A percentile compares a stretch with the other conserved stretches of the same genome.
Conservation (phyloP, 202 grass and related monocot species). For the Panicum hallii region DNA sequence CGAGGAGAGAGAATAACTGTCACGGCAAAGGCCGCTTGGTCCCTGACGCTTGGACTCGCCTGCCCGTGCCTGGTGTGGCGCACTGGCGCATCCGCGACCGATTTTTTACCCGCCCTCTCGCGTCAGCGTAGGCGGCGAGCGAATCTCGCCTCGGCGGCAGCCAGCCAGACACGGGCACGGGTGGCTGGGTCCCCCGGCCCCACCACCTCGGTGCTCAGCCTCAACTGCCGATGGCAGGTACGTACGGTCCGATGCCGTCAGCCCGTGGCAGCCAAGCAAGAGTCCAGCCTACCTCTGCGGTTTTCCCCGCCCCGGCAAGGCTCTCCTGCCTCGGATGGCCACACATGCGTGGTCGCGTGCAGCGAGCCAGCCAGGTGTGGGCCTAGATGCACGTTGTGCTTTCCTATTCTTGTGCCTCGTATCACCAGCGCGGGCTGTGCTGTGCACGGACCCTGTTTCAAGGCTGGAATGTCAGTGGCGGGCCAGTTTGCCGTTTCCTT, state of each 20-base stretch:
- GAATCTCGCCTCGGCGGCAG: not conserved
- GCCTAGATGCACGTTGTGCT: not conserved
- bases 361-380: not conserved
- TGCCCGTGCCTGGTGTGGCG: not conserved
- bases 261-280: too few relatives aligned
- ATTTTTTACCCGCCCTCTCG: not conserved
- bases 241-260: slow-evolving; percentile 15
- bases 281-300: not conserved
- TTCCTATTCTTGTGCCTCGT: not conserved
- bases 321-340: not conserved
- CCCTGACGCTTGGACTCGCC: not conserved
- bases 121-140: slow-evolving; percentile 8
- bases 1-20: slow-evolving; percentile 29
- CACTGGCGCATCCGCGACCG: not conserved
- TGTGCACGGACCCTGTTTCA: not conserved
- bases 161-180: slow-evolving; percentile 9
- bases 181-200: not conserved
- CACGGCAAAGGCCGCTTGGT: not conserved
- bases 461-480: slow-evolving; percentile 10
- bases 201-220: not conserved
- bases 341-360: not conserved
- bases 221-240: slow-evolving; percentile 21
- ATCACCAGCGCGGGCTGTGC: too few relatives aligned
- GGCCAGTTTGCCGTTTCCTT: not conserved
- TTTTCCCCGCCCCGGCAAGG: not conserved